Base-by-base conservation (phyloP, 352 stramenopile species). In the Globisporangium nodosum region DNA sequence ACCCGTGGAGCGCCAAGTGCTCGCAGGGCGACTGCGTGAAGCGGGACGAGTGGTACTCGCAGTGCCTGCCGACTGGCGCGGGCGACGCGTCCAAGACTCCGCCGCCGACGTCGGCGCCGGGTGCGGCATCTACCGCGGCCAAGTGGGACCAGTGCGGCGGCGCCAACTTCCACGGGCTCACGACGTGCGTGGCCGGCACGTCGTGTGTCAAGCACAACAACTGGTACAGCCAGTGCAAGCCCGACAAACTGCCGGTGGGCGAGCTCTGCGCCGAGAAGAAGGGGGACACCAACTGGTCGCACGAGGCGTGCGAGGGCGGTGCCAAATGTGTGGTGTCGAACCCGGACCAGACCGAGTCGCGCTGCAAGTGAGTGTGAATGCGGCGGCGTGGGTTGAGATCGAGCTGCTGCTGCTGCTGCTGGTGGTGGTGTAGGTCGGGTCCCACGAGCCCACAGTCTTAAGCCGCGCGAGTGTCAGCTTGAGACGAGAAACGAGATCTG, bases 71-170 rank as follows among this genome's bases (percentile, higher is more conserved):
- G 7, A 45, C 6, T 3, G 52, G 35, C 21, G 18, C 21, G 3
- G 54, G 42, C 43, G n/a, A 50, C 33, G 46, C 54, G 43, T 18
- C 43, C 13, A 49, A 12, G 7, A 48, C n/a, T 12, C 18, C 54
- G 27, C 24, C 54, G 7, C 27, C 33, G 43, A 52, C 54, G 16
- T 16, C 27, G 15, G 27, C 30, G 43, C 42, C 27, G 7, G 20
- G 46, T 1, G 27, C n/a, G 15, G 33, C 27, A 3, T 3, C 39
- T 13, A 11, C 24, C 8, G 54, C 46, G 15, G 45, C 16, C 30
- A 52, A 52, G 45, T 70, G 66, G 66, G 54, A 57, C 16, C 68
- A 75, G 51, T 75, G 68, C 55, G 68, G 69, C 33, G 68, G 58
- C 24, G 33, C 58, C 27, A 59, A 62, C n/a, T 52, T 61, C 42